A percentile compares a stretch with the other conserved stretches of the same genome.
Evolutionary conservation across 2,329 filamentous ascomycete species (phyloP).

Genomic region (Microcera coccophila): DNA sequence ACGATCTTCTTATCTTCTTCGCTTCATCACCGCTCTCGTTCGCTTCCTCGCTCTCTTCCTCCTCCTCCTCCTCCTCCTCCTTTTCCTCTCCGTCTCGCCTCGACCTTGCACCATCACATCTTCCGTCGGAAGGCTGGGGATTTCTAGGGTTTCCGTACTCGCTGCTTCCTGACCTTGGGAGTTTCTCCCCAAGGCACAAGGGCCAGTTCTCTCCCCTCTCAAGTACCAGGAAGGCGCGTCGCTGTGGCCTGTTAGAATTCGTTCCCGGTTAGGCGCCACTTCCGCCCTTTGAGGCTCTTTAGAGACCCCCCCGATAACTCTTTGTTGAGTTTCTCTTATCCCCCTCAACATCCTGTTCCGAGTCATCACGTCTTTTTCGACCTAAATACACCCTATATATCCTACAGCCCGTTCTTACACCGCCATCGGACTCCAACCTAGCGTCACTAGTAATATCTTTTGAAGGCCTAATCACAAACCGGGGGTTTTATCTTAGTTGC

Average conservation of each 20-base stretch:
- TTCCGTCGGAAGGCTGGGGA: neutral
- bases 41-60: neutral
- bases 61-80: neutral
- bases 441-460: neutral
- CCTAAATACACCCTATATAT: neutral
- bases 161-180: neutral
- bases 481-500: neutral
- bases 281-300: no score
- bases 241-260: no score
- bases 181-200: no score
- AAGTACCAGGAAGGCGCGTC: no score
- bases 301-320: no score
- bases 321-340: no score
- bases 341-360: no score
- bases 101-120: neutral
- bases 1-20: neutral
- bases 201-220: no score
- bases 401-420: neutral
- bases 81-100: neutral
- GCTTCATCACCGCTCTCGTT: neutral
- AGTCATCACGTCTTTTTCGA: no score
- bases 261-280: no score
- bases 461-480: neutral
- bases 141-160: neutral
- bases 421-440: neutral